Evolutionary conservation across 139 green algal species (phyloP).

Genomic region (Coelastrella sp.): DNA sequence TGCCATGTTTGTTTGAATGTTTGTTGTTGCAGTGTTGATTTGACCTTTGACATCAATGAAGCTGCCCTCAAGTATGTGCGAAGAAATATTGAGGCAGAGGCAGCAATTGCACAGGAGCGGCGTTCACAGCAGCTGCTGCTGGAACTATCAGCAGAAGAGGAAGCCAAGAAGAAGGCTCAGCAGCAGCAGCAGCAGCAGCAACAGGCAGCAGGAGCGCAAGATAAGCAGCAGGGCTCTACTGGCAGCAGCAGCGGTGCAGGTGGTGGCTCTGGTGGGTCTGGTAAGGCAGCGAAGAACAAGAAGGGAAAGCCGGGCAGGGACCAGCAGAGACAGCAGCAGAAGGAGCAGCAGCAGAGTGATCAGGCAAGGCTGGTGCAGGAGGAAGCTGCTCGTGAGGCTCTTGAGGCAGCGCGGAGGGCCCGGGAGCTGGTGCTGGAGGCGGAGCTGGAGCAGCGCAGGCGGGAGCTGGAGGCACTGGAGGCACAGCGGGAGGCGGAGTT

Average conservation of each 20-base stretch:
- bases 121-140: conserved; percentile 71
- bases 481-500: conserved; percentile 68
- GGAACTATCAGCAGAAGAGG: conserved; percentile 74
- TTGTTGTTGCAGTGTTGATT: conserved; percentile 68
- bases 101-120: conserved; percentile 59
- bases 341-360: conserved; percentile 27
- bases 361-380: conserved; percentile 21
- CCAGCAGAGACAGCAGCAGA: conserved; percentile 14
- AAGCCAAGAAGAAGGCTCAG: conserved; percentile 30
- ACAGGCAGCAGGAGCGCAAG: background rate
- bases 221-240: background rate
- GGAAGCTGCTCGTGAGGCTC: conserved; percentile 63
- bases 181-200: conserved; percentile 50
- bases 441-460: conserved; percentile 72
- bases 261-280: background rate
- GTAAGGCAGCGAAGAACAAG: conserved; percentile 49
- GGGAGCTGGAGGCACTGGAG: conserved; percentile 71
- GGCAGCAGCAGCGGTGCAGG: background rate
- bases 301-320: conserved; percentile 46
- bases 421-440: conserved; percentile 66
- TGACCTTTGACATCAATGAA: conserved; percentile 62
- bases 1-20: background rate
- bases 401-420: conserved; percentile 59
- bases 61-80: conserved; percentile 62
- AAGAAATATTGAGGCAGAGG: conserved; percentile 63